These are phyloP conservation scores for Kalmusia sp. DNA, from an alignment of 2,329 filamentous ascomycete species.

Conservation along the genomic window DNA sequence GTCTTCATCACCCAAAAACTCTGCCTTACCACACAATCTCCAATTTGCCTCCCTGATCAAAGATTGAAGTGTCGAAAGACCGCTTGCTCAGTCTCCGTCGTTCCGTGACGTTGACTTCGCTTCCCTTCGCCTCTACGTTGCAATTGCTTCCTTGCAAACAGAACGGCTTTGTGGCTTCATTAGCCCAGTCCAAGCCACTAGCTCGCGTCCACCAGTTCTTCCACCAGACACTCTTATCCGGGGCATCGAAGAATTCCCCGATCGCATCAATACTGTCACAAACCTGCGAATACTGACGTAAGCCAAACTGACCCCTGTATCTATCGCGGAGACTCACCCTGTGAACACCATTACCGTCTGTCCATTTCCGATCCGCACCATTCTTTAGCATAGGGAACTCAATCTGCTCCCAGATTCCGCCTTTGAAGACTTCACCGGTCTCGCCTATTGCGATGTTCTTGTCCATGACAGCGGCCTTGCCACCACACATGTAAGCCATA, in stretches of 20 bases:
- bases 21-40: conserved; percentile 1
- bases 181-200: conserved; percentile 7
- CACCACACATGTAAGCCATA: conserved; percentile 12
- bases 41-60: conserved; percentile 2
- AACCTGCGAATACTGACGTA: too few species aligned
- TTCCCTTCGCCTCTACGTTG: not conserved
- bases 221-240: conserved; percentile 3
- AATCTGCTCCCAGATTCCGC: not conserved
- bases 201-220: conserved; percentile 4
- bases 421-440: conserved; percentile 4
- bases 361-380: not conserved
- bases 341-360: not conserved
- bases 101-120: not conserved
- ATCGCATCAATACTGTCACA: conserved; percentile 4
- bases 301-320: too few species aligned
- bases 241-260: not conserved
- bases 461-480: conserved; percentile 7
- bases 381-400: conserved; percentile 9
- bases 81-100: not conserved
- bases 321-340: too few species aligned
- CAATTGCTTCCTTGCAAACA: too few species aligned
- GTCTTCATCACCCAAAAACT: too few species aligned
- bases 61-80: conserved; percentile 1
- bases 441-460: conserved; percentile 2
- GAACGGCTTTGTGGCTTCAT: not conserved